Evolutionary conservation across 768 basidiomycete species (phyloP), one percentile per base, ranked within the genome.

Genomic region (Scleroderma citrinum): DNA sequence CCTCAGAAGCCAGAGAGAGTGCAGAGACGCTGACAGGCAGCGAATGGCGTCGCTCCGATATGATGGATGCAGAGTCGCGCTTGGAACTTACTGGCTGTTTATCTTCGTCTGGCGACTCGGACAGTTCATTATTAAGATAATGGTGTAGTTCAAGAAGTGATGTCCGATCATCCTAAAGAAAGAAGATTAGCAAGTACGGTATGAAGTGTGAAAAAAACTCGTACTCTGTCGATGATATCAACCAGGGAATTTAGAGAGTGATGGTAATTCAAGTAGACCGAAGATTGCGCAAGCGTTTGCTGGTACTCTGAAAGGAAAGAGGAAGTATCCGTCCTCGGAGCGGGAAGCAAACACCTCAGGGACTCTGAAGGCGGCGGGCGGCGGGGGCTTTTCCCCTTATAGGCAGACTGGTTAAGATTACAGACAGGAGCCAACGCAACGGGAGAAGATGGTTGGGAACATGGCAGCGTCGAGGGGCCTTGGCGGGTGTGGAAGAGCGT

Each of bases 211-310:
- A 41, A 37, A 37, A 42, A 8, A 26, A 29, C 21, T 72, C 83
- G 48, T 63, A 91, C 88, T 57, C 84, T 71, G 61, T 90, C 86
- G 31, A 92, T 71, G 51, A 92, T 89, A 59, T 88, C 86, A 49
- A 77, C 72, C 49, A 92, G 69, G n/a, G 89, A 90, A 53, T 84
- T 83, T 54, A 92, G 67, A 23, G 89, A 92, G 53, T 86, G 80
- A 49, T 87, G 82, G 58, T 88, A 90, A 53, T 90, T 85, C 55
- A 77, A 71, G 65, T 90, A 92, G 42, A 84, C 75, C 20, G 71
- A 57, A 2, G 82, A 81, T 47, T 66, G 60, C 14, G 56, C 58
- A 42, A 69, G 43, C 3, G 55, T 30, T 20, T 57, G 52, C 29
- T 55, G 52, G 37, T 50, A 67, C 2, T 53, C 57, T 21, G 59